Evolutionary conservation across 108 stramenopile species (phyloP), one percentile per base, ranked within the genome.

Genomic region (Craspedostauros australis): DNA sequence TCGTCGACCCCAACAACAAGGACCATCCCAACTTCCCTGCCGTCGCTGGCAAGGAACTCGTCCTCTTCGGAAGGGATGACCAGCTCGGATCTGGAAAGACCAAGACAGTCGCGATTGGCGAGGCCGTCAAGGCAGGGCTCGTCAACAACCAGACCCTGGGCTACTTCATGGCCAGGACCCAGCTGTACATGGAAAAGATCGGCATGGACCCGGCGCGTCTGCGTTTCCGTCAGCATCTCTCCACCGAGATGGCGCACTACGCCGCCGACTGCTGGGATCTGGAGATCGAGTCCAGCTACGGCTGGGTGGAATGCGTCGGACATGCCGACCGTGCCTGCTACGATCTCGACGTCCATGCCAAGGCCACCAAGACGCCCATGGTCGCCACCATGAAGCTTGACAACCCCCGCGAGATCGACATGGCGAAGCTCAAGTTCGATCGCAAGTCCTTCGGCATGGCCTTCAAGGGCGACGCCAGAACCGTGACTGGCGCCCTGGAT

Each of bases 201-300:
- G 99, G 99, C 50, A 97, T 99, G 90, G 86, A 95, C 59, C 80
- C 92, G 2, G 54, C 54, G 22, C 72, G 91, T 21, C 65, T 99
- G 47, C 87, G 97, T 16, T 99, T 98, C 73, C 94, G 99, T 32
- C 99, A 99, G 83, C 99, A 99, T 60, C 82, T 99, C 50, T 73
- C 70, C 7, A 99, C 97, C 4, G 99, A 99, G 84, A 99, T 99
- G 99, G 97, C 99, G 8, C 99, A 99, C 73, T 99, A 99, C 60
- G 99, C 97, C 7, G 87, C 88, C 31, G 99, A 99, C 77, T 99
- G 99, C 79, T 99, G 99, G 99, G 99, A 99, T 76, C 76, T 98
- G 58, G 99, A 99, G 80, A 97, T 99, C 52, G 60, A 97, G 67
- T 84, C 86, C 16, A 81, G 86, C 24, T 96, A 96, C 68, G 99